These are phyloP conservation scores for Rossbeevera mucosa DNA, from an alignment of 768 basidiomycete species.

Conservation along the genomic window DNA sequence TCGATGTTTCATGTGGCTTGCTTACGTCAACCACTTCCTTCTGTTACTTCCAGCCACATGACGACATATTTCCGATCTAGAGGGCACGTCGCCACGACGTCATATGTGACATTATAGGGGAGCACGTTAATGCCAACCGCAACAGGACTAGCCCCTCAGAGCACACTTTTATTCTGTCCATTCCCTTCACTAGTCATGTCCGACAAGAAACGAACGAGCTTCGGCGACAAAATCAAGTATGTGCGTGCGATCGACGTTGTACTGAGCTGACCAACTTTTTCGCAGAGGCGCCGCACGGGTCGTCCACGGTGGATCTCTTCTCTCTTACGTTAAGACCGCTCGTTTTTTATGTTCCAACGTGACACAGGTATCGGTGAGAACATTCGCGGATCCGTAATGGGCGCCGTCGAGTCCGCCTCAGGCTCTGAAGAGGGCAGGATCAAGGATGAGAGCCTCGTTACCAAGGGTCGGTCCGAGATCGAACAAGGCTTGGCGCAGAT, in stretches of 20 bases:
- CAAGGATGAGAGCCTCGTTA: slow-evolving; percentile 34
- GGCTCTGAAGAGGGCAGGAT: slow-evolving; percentile 20
- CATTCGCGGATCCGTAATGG: slow-evolving; percentile 40
- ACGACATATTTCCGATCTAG: slow-evolving; percentile 8
- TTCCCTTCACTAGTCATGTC: neutral
- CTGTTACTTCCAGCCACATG: slow-evolving; percentile 12
- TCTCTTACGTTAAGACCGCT: neutral
- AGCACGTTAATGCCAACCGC: neutral
- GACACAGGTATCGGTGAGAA: slow-evolving; percentile 40
- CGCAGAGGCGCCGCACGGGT: slow-evolving; percentile 35
- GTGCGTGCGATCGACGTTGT: neutral
- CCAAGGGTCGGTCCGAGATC: slow-evolving; percentile 38
- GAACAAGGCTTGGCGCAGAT: slow-evolving; percentile 35
- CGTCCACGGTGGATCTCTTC: slow-evolving; percentile 29
- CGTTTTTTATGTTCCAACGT: neutral
- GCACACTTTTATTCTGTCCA: neutral
- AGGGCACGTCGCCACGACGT: slow-evolving; percentile 23
- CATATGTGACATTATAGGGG: slow-evolving; percentile 1
- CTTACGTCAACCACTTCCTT: neutral
- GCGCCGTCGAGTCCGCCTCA: slow-evolving; percentile 35
- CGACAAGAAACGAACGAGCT: slow-evolving; percentile 2
- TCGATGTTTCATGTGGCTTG: neutral
- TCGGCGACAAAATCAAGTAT: slow-evolving; percentile 17
- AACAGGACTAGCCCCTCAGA: neutral
- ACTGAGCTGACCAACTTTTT: neutral